These are phyloP conservation scores for Neurospora sp. DNA, from an alignment of 495 filamentous ascomycete genomes.

Conservation along the genomic window DNA sequence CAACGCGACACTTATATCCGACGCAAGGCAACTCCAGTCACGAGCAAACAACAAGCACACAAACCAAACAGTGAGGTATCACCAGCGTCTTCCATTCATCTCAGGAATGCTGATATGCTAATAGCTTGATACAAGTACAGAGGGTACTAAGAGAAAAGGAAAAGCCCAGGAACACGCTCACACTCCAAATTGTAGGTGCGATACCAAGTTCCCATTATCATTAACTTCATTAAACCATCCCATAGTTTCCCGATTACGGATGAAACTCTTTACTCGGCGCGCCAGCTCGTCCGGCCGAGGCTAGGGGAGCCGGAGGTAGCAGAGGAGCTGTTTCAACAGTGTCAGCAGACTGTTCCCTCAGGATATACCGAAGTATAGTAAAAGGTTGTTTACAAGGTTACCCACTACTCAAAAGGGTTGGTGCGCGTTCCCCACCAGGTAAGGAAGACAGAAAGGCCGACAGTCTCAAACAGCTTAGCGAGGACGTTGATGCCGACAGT, in stretches of 20 bases:
- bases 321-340: background rate
- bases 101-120: background rate
- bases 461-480: conserved; percentile 81
- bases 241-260: background rate
- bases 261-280: conserved; percentile 9
- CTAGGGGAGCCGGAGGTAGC: background rate
- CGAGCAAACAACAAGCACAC: background rate
- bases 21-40: background rate
- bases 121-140: background rate
- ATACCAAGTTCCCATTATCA: conserved; percentile 2
- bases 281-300: conserved; percentile 13
- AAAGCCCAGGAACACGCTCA: background rate
- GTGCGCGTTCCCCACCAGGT: conserved; percentile 97
- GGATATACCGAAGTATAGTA: background rate
- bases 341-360: background rate
- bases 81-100: background rate
- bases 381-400: background rate
- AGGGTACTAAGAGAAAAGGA: background rate
- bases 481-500: conserved; percentile 76
- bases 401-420: conserved; percentile 60
- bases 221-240: background rate
- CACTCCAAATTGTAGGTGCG: background rate
- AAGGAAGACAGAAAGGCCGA: conserved; percentile 82
- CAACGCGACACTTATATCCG: too few species aligned
- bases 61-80: background rate